A percentile compares a stretch with the other conserved stretches of the same genome.
Conservation (phyloP, 2,329 filamentous ascomycete species). For the Pseudogymnoascus sp. region DNA sequence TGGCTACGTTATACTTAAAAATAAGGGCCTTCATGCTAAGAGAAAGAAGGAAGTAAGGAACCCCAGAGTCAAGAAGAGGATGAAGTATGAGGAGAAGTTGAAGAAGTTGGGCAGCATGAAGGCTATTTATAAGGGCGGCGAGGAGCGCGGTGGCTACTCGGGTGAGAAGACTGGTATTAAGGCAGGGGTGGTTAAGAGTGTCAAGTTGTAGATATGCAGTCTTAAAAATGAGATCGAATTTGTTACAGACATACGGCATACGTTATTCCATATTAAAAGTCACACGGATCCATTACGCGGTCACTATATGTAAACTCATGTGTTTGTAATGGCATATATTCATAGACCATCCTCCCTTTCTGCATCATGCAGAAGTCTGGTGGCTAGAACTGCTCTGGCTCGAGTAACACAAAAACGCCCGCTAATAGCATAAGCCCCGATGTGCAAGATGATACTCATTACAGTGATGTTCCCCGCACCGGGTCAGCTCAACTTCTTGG, state of each 20-base stretch:
- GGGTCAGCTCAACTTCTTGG: background rate
- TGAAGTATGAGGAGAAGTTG: conserved; percentile 92
- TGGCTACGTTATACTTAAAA: conserved; percentile 90
- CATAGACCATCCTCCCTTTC: background rate
- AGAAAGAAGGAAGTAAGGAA: conserved; percentile 92
- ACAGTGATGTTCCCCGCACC: background rate
- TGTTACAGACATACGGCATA: background rate
- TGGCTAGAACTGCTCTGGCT: conserved; percentile 1
- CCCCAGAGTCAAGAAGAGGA: conserved; percentile 94
- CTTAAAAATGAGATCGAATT: background rate
- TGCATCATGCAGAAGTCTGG: background rate
- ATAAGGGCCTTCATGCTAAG: conserved; percentile 88
- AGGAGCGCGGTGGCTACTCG: conserved; percentile 76
- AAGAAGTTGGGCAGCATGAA: conserved; percentile 91
- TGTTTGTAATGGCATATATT: conserved; percentile 7
- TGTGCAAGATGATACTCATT: conserved; percentile 5
- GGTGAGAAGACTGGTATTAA: conserved; percentile 96
- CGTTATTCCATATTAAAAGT: background rate
- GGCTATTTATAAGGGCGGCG: conserved; percentile 75
- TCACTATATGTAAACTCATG: background rate
- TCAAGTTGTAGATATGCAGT: conserved; percentile 63
- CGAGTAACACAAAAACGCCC: conserved; percentile 1
- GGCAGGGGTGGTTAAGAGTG: conserved; percentile 82
- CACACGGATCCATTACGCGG: background rate
- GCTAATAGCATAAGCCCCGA: conserved; percentile 5